phyloP scores from a whole-genome alignment of 306 rosid species.

The Dryas drummondii region DNA sequence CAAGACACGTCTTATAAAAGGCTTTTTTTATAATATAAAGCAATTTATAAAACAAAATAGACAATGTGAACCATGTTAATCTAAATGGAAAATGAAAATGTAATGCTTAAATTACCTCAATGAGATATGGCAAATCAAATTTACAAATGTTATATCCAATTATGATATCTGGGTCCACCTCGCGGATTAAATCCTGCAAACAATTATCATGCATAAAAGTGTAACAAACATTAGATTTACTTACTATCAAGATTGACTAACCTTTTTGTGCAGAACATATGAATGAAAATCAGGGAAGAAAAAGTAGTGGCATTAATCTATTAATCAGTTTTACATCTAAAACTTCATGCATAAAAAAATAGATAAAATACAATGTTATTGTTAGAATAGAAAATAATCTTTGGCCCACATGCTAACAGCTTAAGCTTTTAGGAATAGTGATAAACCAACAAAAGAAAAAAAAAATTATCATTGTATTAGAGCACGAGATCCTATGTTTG shows the following conservation, averaged over 20 bases:
- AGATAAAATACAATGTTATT: not conserved
- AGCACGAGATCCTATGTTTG: not conserved
- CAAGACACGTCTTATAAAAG: too few relatives aligned
- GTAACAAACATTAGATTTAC: not conserved
- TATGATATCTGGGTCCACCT: constrained; percentile 92
- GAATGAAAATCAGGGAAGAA: not conserved
- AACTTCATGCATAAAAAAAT: not conserved
- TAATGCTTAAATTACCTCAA: constrained; percentile 54
- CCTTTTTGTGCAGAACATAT: not conserved
- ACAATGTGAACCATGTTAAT: not conserved
- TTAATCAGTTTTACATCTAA: not conserved
- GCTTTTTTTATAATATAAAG: too few relatives aligned
- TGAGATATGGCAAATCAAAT: constrained; percentile 94
- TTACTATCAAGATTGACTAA: not conserved
- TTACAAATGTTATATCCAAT: constrained; percentile 99
- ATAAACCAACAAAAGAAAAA: not conserved
- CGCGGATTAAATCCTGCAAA: constrained; percentile 78
- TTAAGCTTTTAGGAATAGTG: not conserved
- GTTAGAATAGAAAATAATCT: not conserved
- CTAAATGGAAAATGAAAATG: constrained; percentile 20
- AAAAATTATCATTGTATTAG: not conserved
- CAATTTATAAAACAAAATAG: not conserved
- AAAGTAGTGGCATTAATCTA: too few relatives aligned
- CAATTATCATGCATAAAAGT: constrained; percentile 7
- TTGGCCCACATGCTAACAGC: not conserved